phyloP scores from a whole-genome alignment of 2,329 filamentous ascomycete species.

The Verticillium alfalfae region DNA sequence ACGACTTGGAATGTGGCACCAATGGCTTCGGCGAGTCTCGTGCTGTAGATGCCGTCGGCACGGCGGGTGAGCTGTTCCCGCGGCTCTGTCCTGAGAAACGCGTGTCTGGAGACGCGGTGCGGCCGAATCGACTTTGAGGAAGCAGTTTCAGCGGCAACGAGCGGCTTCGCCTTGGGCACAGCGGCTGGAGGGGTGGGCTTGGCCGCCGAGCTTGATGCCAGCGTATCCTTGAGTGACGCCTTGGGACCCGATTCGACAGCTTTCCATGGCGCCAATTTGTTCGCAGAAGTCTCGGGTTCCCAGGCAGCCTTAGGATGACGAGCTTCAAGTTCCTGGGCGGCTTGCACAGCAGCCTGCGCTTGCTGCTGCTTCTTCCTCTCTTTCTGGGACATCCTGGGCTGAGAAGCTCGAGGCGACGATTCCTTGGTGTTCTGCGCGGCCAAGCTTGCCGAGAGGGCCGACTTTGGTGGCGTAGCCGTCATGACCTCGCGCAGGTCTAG shows the following conservation, averaged over 20 bases:
- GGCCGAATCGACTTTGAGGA: slow-evolving; percentile 33
- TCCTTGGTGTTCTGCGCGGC: slow-evolving; percentile 43
- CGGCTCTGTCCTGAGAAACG: slow-evolving; percentile 54
- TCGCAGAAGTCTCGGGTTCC: slow-evolving; percentile 33
- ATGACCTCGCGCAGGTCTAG: slow-evolving; percentile 75
- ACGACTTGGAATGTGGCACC: slow-evolving; percentile 56
- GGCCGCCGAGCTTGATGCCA: slow-evolving; percentile 25
- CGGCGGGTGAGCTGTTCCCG: slow-evolving; percentile 24
- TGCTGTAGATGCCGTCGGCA: slow-evolving; percentile 16
- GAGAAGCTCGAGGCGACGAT: slow-evolving; percentile 25
- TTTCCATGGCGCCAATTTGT: slow-evolving; percentile 61
- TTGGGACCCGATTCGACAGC: slow-evolving; percentile 41
- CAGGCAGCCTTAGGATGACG: slow-evolving; percentile 34
- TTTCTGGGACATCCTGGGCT: slow-evolving; percentile 76
- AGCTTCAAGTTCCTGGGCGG: slow-evolving; percentile 27
- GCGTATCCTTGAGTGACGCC: slow-evolving; percentile 43
- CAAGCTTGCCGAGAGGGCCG: slow-evolving; percentile 48
- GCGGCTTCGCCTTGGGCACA: slow-evolving; percentile 30
- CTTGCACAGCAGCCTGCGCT: slow-evolving; percentile 47
- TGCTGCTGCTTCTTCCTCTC: slow-evolving; percentile 82
- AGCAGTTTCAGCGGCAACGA: slow-evolving; percentile 35
- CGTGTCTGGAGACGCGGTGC: slow-evolving; percentile 57
- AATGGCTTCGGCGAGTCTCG: slow-evolving; percentile 33
- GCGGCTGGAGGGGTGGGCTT: slow-evolving; percentile 15
- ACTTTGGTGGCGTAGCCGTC: slow-evolving; percentile 47